Base-by-base conservation (phyloP, 2,329 filamentous ascomycete species). In the Teratosphaeria destructans region DNA sequence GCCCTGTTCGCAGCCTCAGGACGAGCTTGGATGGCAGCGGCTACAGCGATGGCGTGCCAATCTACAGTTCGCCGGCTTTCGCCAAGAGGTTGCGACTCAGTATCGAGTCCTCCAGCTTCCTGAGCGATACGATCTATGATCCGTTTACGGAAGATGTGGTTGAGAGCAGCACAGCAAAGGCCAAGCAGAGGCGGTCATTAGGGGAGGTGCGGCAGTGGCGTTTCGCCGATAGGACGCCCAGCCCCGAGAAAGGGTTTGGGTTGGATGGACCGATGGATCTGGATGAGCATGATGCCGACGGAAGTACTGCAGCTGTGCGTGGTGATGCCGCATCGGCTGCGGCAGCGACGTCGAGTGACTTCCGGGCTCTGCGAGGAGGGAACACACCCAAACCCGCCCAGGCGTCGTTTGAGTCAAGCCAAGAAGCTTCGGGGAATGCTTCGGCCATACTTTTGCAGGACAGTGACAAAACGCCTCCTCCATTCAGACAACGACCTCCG, bases 151-250 rank as follows among this genome's bases (percentile, higher is more conserved):
- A 89, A 61, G 84, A 88, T 71, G 82, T 82, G 1, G 80, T 79
- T 52, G 76, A 82, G 27, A n/a, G 27, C 11, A 80, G 76, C 39
- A 57, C 61, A 67, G 84, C 83, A 32, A 85, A 83, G 62, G 95
- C 92, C 73, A 82, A 83, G 58, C 83, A 82, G 57, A 85, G 86
- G 60, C 92, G 89, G 69, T 83, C 84, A 32, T 84, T 86, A 7
- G 84, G 85, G 53, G 78, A 83, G 57, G 86, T 84, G 67, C 82
- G 79, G 34, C 78, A 83, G 32, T 96, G 93, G 93, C 85, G 82
- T 63, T 88, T 92, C 67, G 79, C 80, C 26, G 88, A 86, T 67
- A 81, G 84, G 59, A 87, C 88, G 1, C 85, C 84, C 7, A 92
- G 86, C 57, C 88, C 89, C 2, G 82, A 87, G 67, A 80, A 78